These are phyloP conservation scores for Arbutus unedo DNA, from an alignment of 148 eudicot species.

Conservation along the genomic window DNA sequence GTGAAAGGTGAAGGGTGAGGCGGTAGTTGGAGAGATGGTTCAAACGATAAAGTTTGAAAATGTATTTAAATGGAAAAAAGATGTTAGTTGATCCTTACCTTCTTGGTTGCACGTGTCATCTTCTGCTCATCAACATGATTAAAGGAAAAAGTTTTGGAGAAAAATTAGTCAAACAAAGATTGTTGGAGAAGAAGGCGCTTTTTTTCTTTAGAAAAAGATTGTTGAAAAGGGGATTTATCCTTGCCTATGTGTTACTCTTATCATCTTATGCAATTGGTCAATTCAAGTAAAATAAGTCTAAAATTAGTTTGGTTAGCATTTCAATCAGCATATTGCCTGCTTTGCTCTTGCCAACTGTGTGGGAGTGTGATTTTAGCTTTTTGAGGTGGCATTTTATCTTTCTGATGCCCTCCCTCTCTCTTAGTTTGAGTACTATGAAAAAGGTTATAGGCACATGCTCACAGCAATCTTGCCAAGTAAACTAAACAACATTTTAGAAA, in stretches of 20 bases:
- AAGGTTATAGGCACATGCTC: not conserved
- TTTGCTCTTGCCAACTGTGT: not conserved
- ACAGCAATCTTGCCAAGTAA: not conserved
- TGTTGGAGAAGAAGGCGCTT: not conserved
- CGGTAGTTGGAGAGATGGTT: not conserved
- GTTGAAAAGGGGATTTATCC: not conserved
- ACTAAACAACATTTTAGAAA: not conserved
- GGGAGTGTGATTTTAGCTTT: not conserved
- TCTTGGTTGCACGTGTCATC: constrained; percentile 18
- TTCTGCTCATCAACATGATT: constrained; percentile 19
- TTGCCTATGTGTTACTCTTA: not conserved
- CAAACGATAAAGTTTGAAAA: not conserved
- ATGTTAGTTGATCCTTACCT: not conserved
- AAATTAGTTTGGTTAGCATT: not conserved
- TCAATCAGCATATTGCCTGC: not conserved
- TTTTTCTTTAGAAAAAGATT: constrained; percentile 5
- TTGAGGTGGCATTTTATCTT: not conserved
- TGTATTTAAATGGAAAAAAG: constrained; percentile 14
- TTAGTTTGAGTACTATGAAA: not conserved
- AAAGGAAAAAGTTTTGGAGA: not conserved
- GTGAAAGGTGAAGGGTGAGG: constrained; percentile 7
- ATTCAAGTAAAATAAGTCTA: not conserved
- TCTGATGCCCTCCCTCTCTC: not conserved
- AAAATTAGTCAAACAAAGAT: not conserved
- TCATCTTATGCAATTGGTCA: not conserved